Conservation (phyloP, 2,329 filamentous ascomycete genomes). For the Alternaria sp. region DNA sequence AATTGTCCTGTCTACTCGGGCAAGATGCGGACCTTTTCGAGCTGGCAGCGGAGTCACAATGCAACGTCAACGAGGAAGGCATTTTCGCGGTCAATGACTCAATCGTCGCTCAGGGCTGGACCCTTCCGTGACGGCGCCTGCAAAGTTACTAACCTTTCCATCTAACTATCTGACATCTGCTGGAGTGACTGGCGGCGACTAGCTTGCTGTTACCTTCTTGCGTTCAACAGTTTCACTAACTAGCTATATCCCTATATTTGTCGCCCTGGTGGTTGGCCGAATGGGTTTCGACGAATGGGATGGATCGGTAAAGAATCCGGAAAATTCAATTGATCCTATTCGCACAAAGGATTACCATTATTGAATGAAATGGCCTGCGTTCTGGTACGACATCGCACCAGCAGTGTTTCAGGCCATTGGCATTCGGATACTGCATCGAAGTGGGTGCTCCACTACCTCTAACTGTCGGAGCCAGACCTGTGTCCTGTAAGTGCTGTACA, state of each 20-base stretch:
- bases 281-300: conserved; percentile 14
- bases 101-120: conserved; percentile 1
- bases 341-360: conserved; percentile 6
- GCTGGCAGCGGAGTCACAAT: neutral
- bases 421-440: conserved; percentile 5
- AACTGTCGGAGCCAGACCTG: neutral
- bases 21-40: neutral
- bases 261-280: conserved; percentile 8
- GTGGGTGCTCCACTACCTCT: conserved; percentile 1
- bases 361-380: conserved; percentile 3
- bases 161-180: conserved; percentile 11
- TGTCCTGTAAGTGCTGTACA: conserved; percentile 6
- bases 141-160: conserved; percentile 3
- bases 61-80: conserved; percentile 5
- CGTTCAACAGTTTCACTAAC: conserved; percentile 31
- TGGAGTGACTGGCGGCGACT: conserved; percentile 3
- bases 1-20: conserved; percentile 17
- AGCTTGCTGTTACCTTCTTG: conserved; percentile 6
- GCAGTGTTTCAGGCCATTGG: conserved; percentile 16
- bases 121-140: neutral
- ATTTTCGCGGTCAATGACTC: conserved; percentile 14
- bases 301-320: conserved; percentile 14
- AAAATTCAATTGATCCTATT: conserved; percentile 5
- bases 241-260: conserved; percentile 14
- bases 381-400: conserved; percentile 13